Evolutionary conservation across 345 rosid genomes (phyloP), one percentile per base, ranked within the genome.

Genomic region (Populus simonii): DNA sequence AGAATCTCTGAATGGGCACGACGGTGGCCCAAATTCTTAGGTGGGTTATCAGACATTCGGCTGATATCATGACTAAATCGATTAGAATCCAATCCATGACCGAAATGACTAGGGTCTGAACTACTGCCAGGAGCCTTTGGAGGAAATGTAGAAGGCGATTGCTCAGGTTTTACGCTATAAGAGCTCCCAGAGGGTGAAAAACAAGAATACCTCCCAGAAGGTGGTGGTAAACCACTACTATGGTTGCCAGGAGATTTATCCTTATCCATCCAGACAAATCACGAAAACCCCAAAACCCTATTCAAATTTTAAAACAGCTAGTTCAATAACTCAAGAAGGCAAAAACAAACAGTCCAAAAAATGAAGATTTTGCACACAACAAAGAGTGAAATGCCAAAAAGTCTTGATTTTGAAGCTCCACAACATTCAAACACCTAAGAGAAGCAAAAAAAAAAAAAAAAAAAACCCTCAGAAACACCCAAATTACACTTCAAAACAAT

Each of bases 1-100:
- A 96, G 92, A 78, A 96, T 94, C 70, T 96, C 99, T 0, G 99
- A 96, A 80, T 93, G 98, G 66, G 97, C 95, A 38, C 99, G 90
- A 29, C 99, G 94, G 25, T 96, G 99, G n/a, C 99, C 97, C 45
- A 87, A 53, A 57, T 90, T 90, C 95, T 86, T 94, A 1, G 89
- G 89, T 25, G 98, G 98, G 51, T 91, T 88, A 82, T 94, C 98
- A 1, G 91, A 83, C 98, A 96, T 91, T 80, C 90, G 89, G 83
- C 95, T 92, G 45, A 94, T 85, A 78, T 92, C 98, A 81, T 90
- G 90, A 81, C 95, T 89, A 78, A 89, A 88, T 8, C 83, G 77
- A 67, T 78, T 88, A 41, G 91, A 76, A 66, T 90, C 93, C 15
- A 91, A 81, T 29, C 85, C 87, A 78, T 82, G 91, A 74, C 87